A percentile compares a stretch with the other conserved stretches of the same genome.
Conservation (phyloP, 306 rosid genomes). For the Abrus pulchellus region DNA sequence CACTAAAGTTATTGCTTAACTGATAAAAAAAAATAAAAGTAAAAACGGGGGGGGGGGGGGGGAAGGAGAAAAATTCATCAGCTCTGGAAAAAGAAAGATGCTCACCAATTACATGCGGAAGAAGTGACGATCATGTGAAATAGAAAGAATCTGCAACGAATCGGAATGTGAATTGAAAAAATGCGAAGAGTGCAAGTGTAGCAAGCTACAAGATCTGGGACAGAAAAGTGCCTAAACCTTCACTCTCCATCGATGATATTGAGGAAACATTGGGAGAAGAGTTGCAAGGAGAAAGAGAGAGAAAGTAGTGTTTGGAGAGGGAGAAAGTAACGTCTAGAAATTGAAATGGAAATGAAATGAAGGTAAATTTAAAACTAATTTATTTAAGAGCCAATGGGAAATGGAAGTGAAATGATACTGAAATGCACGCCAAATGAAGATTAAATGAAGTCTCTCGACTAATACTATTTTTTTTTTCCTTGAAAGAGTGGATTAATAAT, state of each 20-base stretch:
- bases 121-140: conserved; percentile 42
- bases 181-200: not conserved
- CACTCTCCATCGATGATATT: conserved; percentile 64
- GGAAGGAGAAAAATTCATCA: not conserved
- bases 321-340: conserved; percentile 63
- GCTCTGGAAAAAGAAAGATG: not conserved
- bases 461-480: no score
- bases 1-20: not conserved
- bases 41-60: not conserved
- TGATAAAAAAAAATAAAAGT: not conserved
- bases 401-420: conserved; percentile 55
- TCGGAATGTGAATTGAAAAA: conserved; percentile 12
- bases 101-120: conserved; percentile 51
- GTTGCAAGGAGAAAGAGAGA: conserved; percentile 33
- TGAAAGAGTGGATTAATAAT: no score
- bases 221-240: conserved; percentile 48
- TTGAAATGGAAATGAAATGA: conserved; percentile 57
- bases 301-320: conserved; percentile 24
- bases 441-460: conserved; percentile 53
- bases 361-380: conserved; percentile 52
- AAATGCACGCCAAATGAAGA: conserved; percentile 77
- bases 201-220: conserved; percentile 42
- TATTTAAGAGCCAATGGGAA: conserved; percentile 46
- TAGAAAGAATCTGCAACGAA: conserved; percentile 38
- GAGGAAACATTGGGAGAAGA: conserved; percentile 47